Conservation (phyloP, 176 grass and related monocot genomes). For the Avena insularis region DNA sequence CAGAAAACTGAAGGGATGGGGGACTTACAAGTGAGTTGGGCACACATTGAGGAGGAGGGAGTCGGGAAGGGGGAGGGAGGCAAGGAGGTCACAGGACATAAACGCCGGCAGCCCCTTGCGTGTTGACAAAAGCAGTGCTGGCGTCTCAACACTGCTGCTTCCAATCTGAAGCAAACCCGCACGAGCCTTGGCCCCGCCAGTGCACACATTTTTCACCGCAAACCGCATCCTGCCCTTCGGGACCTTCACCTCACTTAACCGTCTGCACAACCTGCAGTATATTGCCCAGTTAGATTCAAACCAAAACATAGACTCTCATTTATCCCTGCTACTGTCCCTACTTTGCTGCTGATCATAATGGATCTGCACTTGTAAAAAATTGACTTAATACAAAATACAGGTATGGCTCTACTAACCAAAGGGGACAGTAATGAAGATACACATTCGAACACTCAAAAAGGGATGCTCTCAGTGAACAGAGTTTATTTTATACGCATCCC, state of each 20-base stretch:
- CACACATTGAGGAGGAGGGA: constrained; percentile 84
- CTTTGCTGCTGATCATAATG: not conserved
- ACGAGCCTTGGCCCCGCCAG: constrained; percentile 46
- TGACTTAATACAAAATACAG: not conserved
- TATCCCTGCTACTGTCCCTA: not conserved
- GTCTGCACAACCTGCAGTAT: constrained; percentile 11
- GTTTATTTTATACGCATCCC: not conserved
- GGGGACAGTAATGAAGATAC: not conserved
- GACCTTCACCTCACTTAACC: not conserved
- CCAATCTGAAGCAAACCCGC: constrained; percentile 42
- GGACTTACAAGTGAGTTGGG: constrained; percentile 84
- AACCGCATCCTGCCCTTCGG: constrained; percentile 37
- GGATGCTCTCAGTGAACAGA: not conserved
- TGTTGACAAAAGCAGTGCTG: constrained; percentile 73
- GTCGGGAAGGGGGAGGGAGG: constrained; percentile 72
- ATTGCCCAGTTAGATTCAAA: not conserved
- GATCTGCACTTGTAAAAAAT: not conserved
- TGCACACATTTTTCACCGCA: constrained; percentile 43
- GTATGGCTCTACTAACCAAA: not conserved
- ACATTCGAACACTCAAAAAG: not conserved
- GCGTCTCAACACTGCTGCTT: constrained; percentile 61
- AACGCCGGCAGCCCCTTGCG: constrained; percentile 79
- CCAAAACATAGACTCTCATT: not conserved
- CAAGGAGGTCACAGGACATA: constrained; percentile 71
- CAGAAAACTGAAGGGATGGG: not conserved